Evolutionary conservation across 2,329 filamentous ascomycete species (phyloP).

Genomic region (Nannizziopsis barbatae): DNA sequence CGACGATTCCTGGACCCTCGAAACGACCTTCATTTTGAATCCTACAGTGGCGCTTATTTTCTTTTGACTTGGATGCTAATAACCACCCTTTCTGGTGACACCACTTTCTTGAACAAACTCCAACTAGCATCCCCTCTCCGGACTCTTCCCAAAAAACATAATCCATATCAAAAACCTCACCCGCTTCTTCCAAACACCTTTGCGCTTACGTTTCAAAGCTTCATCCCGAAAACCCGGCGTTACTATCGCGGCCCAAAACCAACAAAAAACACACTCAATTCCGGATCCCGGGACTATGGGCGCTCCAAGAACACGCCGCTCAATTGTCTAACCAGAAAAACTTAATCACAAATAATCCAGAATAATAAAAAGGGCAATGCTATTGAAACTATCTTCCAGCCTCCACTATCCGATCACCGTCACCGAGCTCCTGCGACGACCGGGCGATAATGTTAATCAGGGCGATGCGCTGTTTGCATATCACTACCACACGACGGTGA

Average conservation of each 20-base stretch:
- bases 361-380: conserved; percentile 28
- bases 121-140: too few species aligned
- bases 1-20: too few species aligned
- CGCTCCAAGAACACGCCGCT: conserved; percentile 4
- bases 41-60: too few species aligned
- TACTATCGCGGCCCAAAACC: neutral
- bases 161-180: too few species aligned
- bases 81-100: too few species aligned
- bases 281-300: conserved; percentile 5
- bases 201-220: neutral
- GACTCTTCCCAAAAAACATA: too few species aligned
- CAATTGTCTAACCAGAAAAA: conserved; percentile 1
- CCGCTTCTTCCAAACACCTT: too few species aligned
- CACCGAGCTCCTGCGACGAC: conserved; percentile 65
- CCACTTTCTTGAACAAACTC: too few species aligned
- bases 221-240: too few species aligned
- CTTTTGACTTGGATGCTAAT: too few species aligned
- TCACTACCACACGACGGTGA: conserved; percentile 65
- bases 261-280: neutral
- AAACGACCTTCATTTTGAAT: too few species aligned
- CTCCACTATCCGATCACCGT: conserved; percentile 91
- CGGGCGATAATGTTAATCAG: conserved; percentile 63
- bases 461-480: conserved; percentile 75
- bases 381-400: conserved; percentile 40
- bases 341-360: neutral